phyloP scores from a whole-genome alignment of 768 basidiomycete species.

The Sistotremastrum niveocremeum region DNA sequence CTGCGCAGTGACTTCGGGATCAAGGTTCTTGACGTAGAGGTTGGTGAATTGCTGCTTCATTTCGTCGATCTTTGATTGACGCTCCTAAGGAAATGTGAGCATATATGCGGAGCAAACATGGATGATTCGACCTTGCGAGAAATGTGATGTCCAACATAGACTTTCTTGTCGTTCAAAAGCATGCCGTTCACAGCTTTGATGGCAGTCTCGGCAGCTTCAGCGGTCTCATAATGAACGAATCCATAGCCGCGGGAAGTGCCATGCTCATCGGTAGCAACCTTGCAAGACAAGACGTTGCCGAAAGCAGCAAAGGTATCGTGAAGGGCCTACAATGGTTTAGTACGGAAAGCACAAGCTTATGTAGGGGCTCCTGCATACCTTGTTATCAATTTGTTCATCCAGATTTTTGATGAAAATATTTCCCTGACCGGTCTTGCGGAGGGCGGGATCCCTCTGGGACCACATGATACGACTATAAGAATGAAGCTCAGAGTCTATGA shows the following conservation, averaged over 20 bases:
- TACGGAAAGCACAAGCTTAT: background rate
- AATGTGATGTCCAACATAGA: slow-evolving; percentile 95
- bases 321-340: slow-evolving; percentile 50
- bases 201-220: slow-evolving; percentile 87
- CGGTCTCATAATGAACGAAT: slow-evolving; percentile 98
- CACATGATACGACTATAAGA: slow-evolving; percentile 91
- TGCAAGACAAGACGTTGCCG: slow-evolving; percentile 97
- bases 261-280: slow-evolving; percentile 93
- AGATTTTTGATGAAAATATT: slow-evolving; percentile 99
- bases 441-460: slow-evolving; percentile 98
- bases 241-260: slow-evolving; percentile 96
- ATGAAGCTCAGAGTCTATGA: slow-evolving; percentile 1
- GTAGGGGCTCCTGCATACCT: slow-evolving; percentile 32
- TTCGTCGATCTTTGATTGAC: slow-evolving; percentile 97
- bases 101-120: background rate
- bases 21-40: slow-evolving; percentile 96
- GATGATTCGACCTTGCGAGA: slow-evolving; percentile 65
- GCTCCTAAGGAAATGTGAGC: slow-evolving; percentile 42
- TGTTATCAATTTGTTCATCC: slow-evolving; percentile 95
- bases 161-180: slow-evolving; percentile 99
- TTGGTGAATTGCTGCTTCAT: slow-evolving; percentile 97
- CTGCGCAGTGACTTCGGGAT: slow-evolving; percentile 67
- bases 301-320: slow-evolving; percentile 99
- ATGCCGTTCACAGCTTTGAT: slow-evolving; percentile 99
- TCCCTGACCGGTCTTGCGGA: slow-evolving; percentile 98